Base-by-base conservation (phyloP, 805 yeast species). In the Ogataea henricii region DNA sequence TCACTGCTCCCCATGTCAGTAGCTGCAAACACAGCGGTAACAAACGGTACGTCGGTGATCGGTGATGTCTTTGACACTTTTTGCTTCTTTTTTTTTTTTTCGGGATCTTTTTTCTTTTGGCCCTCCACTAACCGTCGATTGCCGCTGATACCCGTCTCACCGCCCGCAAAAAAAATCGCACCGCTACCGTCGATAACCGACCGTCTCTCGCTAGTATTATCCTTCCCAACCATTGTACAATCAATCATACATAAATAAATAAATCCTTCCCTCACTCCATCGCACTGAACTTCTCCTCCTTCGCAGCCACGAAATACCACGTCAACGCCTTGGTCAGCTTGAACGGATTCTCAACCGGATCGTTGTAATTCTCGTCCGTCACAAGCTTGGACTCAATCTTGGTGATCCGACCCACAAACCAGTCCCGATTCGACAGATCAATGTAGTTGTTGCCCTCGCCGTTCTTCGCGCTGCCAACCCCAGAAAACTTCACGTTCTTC, bases 391-490 rank as follows among this genome's bases (percentile, higher is more conserved):
- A 78, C 48, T 79, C 81, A 40, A 91, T 77, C n/a, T 64, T 67
- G 8, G 71, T 57, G 13, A 91, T 81, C 43, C 85, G 71, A 0
- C 87, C 96, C 27, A 92, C 83, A 59, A 91, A 74, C 92, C 96
- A 92, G 55, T 91, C 97, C 45, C 84, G 79, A 26, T 68, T 73
- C 9, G 65, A 65, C 17, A 68, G 49, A 32, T 59, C 60, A 10
- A 56, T 56, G 37, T 54, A 53, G 8, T 47, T 49, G 3, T 47
- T 49, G 18, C 50, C 42, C 3, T 13, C 32, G 14, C 36, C 36
- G 1, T 37, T 23, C 47, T 29, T 30, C 5, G 34, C 50, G 14
- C 30, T 46, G 8, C 30, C 25, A 14, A 17, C 30, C 3, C 27
- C 35, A 7, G 30, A 16, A 8, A 21, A 32, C 17, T 41, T 44